phyloP scores from a whole-genome alignment of 441 rosid genomes.

The Jatropha podagrica region DNA sequence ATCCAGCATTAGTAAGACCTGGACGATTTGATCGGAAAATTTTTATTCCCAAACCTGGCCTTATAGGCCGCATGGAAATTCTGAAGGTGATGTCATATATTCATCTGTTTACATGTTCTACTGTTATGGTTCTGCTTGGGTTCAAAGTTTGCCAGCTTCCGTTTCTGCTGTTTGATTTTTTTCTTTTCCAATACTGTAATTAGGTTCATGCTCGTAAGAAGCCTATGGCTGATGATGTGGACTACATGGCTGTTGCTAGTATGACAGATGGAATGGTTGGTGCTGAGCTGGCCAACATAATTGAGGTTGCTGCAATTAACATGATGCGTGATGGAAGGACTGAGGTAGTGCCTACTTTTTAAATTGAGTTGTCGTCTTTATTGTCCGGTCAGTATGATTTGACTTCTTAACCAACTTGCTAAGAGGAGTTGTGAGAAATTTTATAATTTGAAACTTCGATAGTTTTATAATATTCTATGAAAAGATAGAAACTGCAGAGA shows the following conservation, averaged over 20 bases:
- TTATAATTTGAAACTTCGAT: slow-evolving; percentile 1
- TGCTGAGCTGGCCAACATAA: slow-evolving; percentile 94
- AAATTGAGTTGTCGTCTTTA: not conserved
- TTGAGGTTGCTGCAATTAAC: slow-evolving; percentile 88
- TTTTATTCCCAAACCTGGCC: slow-evolving; percentile 83
- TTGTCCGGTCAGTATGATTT: slow-evolving; percentile 4
- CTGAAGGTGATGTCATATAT: slow-evolving; percentile 52
- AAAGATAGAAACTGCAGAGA: not conserved
- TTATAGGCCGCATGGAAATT: slow-evolving; percentile 89
- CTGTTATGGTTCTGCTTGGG: slow-evolving; percentile 9
- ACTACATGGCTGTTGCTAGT: slow-evolving; percentile 88
- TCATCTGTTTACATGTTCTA: not conserved
- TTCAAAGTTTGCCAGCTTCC: not conserved
- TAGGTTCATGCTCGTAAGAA: slow-evolving; percentile 97
- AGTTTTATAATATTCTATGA: slow-evolving; percentile 2
- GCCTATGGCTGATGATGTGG: slow-evolving; percentile 96
- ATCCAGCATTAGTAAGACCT: slow-evolving; percentile 94
- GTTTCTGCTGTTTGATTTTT: slow-evolving; percentile 5
- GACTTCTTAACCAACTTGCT: slow-evolving; percentile 3
- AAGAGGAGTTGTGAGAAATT: slow-evolving; percentile 14
- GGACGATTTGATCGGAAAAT: slow-evolving; percentile 90
- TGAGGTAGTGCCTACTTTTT: slow-evolving; percentile 50
- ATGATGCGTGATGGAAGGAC: slow-evolving; percentile 96
- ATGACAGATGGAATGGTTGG: slow-evolving; percentile 99
- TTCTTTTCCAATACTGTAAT: not conserved